These are phyloP conservation scores for Schizophyllum commune DNA, from an alignment of 1,284 basidiomycete species.

Conservation along the genomic window DNA sequence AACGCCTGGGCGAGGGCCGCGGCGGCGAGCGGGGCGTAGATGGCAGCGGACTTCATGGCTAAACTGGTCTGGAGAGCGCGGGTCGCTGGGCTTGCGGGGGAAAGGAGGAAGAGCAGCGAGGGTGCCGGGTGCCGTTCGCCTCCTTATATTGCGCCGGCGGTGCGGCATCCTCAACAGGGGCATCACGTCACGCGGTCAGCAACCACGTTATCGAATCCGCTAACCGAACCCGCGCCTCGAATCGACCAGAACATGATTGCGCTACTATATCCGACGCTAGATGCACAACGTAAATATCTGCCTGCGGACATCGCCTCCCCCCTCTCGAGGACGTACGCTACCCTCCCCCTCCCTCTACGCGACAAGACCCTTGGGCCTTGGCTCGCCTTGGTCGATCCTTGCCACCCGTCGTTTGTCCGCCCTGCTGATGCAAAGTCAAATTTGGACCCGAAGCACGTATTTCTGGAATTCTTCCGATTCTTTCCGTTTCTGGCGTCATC, in stretches of 20 bases:
- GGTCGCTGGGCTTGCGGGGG: slow-evolving; percentile 5
- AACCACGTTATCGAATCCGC: slow-evolving; percentile 10
- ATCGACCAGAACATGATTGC: background rate
- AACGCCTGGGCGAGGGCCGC: slow-evolving; percentile 36
- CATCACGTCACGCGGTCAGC: slow-evolving; percentile 1
- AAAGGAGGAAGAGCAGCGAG: slow-evolving; percentile 20
- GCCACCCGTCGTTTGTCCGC: background rate
- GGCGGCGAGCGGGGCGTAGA: slow-evolving; percentile 30
- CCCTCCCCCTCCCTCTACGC: background rate
- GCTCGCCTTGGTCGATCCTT: background rate
- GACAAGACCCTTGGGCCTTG: background rate
- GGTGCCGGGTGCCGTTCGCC: slow-evolving; percentile 11
- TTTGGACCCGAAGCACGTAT: background rate
- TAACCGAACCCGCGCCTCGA: background rate
- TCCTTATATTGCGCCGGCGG: slow-evolving; percentile 13
- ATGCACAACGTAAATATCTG: too few relatives aligned
- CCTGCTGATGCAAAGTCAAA: background rate
- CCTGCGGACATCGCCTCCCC: too few relatives aligned
- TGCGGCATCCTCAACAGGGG: slow-evolving; percentile 4
- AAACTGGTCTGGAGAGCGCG: slow-evolving; percentile 13
- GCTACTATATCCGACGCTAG: background rate
- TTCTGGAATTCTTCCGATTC: background rate
- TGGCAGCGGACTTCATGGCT: slow-evolving; percentile 38
- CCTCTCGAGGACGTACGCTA: background rate
- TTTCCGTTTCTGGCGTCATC: background rate